Evolutionary conservation across 2,329 filamentous ascomycete genomes (phyloP), one percentile per base, ranked within the genome.

Genomic region (Septoria petroselini): DNA sequence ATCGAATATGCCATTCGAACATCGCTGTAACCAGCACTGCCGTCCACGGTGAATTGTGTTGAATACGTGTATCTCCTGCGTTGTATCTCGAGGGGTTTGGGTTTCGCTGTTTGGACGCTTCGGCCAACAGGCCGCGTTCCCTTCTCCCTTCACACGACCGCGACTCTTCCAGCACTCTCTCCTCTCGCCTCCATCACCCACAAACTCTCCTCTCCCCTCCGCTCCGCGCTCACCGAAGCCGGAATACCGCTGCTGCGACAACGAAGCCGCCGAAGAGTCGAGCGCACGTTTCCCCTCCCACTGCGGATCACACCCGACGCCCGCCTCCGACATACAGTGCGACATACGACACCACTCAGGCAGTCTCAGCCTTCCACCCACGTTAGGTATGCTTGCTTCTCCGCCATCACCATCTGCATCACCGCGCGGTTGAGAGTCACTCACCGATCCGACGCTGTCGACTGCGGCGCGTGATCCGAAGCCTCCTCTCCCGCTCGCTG

Each of bases 321-420:
- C 47, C 46, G 51, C 37, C 40, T 31, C 37, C 39, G 37, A 33
- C 38, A 41, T n/a, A 38, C 48, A 41, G 48, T 46, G 27, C 23
- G 35, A 40, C 34, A 39, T 29, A 35, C 49, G 31, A 45, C 29
- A 23, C 21, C 54, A 49, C 50, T 41, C 45, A 54, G 56, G 56
- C 56, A 50, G 45, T 45, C 37, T 46, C 53, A 52, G 53, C 37
- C 40, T 42, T 23, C 35, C 44, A 48, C 48, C 50, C 34, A 57
- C 48, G 40, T 40, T 54, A 58, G 53, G 53, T 54, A 53, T 19
- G 18, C 4, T 23, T 9, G 14, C n/a, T 4, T 19, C 33, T 14
- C 9, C 17, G 8, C 17, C 6, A 6, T 21, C 9, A 12, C 35
- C 8, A 18, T 12, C 9, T 11, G 4, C 15, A 19, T 19, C 1